Evolutionary conservation across 2,329 filamentous ascomycete species (phyloP).

Genomic region (Metarhizium anisopliae): DNA sequence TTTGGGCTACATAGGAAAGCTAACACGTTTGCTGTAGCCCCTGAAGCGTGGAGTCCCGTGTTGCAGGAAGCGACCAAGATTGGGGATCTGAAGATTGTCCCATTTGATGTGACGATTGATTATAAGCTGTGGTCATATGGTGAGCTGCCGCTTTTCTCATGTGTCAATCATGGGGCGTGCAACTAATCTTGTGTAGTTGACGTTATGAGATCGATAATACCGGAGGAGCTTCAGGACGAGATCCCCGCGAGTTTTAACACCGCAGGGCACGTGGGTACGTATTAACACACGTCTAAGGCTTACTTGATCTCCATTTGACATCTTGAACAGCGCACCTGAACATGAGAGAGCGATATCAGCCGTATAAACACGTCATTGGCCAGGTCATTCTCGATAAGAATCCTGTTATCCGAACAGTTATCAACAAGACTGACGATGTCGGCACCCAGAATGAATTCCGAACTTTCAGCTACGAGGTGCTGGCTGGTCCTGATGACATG

Average conservation of each 20-base stretch:
- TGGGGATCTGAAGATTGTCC: slow-evolving; percentile 61
- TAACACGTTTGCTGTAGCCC: slow-evolving; percentile 20
- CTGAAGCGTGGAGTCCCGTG: slow-evolving; percentile 66
- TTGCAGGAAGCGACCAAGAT: slow-evolving; percentile 60
- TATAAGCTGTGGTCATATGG: slow-evolving; percentile 85
- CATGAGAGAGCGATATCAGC: slow-evolving; percentile 70
- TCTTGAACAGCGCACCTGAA: slow-evolving; percentile 70
- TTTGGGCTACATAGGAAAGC: neutral
- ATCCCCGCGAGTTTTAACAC: slow-evolving; percentile 80
- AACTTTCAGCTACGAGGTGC: slow-evolving; percentile 86
- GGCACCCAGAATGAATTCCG: slow-evolving; percentile 78
- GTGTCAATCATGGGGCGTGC: neutral
- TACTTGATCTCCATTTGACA: neutral
- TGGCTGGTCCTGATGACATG: slow-evolving; percentile 73
- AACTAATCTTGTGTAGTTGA: slow-evolving; percentile 47
- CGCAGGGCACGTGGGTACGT: slow-evolving; percentile 74
- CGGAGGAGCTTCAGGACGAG: slow-evolving; percentile 69
- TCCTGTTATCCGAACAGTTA: slow-evolving; percentile 70
- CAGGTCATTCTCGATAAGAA: slow-evolving; percentile 89
- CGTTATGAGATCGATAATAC: slow-evolving; percentile 73
- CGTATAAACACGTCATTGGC: slow-evolving; percentile 80
- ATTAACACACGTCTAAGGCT: neutral
- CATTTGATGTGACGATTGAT: slow-evolving; percentile 66
- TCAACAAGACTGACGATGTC: slow-evolving; percentile 90
- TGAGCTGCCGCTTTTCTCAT: slow-evolving; percentile 28